Evolutionary conservation across 2,329 filamentous ascomycete genomes (phyloP).

Genomic region (Fusarium sp.): DNA sequence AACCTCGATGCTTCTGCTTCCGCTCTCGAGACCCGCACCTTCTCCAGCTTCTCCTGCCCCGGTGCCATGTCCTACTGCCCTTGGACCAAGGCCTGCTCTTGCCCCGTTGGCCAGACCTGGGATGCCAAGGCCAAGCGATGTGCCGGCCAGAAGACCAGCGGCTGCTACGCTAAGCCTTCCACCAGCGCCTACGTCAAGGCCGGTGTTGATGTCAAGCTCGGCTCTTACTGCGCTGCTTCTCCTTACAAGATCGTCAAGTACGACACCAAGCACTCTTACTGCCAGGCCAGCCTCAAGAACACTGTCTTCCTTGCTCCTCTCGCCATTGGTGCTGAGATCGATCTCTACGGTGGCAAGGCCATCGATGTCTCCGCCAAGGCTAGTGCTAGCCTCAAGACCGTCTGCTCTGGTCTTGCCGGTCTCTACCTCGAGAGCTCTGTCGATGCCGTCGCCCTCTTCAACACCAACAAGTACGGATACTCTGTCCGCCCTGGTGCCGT

Average conservation of each 20-base stretch:
- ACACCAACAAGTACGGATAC: slow-evolving; percentile 51
- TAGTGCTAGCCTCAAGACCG: slow-evolving; percentile 49
- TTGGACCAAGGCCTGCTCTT: slow-evolving; percentile 57
- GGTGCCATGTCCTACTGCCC: slow-evolving; percentile 52
- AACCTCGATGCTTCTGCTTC: slow-evolving; percentile 29
- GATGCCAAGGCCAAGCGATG: slow-evolving; percentile 48
- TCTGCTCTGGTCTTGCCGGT: slow-evolving; percentile 48
- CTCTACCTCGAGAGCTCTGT: slow-evolving; percentile 49
- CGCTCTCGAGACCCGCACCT: slow-evolving; percentile 37
- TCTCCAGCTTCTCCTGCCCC: slow-evolving; percentile 48
- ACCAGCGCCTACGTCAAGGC: slow-evolving; percentile 38
- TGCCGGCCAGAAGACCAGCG: slow-evolving; percentile 42
- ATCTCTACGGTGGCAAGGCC: slow-evolving; percentile 40
- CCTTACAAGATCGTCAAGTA: slow-evolving; percentile 53
- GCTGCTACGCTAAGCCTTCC: slow-evolving; percentile 51
- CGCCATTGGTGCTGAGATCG: slow-evolving; percentile 44
- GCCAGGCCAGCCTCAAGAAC: slow-evolving; percentile 50
- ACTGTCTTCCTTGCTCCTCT: slow-evolving; percentile 51
- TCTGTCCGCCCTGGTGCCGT: slow-evolving; percentile 43
- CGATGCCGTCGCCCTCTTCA: slow-evolving; percentile 53
- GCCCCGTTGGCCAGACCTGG: slow-evolving; percentile 55
- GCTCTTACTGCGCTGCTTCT: slow-evolving; percentile 50
- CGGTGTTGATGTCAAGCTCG: slow-evolving; percentile 45
- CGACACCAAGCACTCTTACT: slow-evolving; percentile 50
- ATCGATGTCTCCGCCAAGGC: slow-evolving; percentile 44